A percentile compares a stretch with the other conserved stretches of the same genome.
Evolutionary conservation across 1,284 basidiomycete genomes (phyloP).

Genomic region (Moniliella sp.): DNA sequence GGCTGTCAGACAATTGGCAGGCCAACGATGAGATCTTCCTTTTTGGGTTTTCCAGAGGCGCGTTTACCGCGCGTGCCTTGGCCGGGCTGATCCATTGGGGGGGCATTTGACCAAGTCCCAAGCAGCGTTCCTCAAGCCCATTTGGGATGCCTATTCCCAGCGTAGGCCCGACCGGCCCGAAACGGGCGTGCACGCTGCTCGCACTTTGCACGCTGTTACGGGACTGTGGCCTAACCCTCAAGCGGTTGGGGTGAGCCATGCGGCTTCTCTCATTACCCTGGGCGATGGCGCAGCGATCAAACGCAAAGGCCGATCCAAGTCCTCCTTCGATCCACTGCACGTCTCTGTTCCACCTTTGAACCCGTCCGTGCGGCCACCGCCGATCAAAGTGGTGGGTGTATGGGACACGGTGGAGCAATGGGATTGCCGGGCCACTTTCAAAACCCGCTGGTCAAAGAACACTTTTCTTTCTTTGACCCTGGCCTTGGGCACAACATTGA

Average conservation of each 20-base stretch:
- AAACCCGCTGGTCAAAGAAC: conserved; percentile 8
- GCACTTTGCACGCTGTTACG: conserved; percentile 7
- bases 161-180: conserved; percentile 10
- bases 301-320: too few species aligned
- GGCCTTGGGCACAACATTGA: conserved; percentile 18
- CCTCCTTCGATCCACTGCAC: too few species aligned
- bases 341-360: too few species aligned
- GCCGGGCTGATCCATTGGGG: conserved; percentile 2
- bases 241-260: conserved; percentile 4
- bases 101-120: conserved; percentile 3
- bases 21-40: conserved; percentile 35
- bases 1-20: conserved; percentile 44
- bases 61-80: conserved; percentile 2
- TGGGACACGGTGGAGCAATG: conserved; percentile 16
- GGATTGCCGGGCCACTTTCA: conserved; percentile 12
- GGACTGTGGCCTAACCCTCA: conserved; percentile 8
- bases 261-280: conserved; percentile 3
- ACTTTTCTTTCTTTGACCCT: conserved; percentile 25
- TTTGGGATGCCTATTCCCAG: conserved; percentile 14
- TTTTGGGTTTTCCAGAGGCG: conserved; percentile 16
- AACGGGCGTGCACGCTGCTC: conserved; percentile 6
- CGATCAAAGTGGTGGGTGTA: conserved; percentile 16
- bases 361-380: conserved; percentile 6
- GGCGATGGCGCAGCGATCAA: not conserved
- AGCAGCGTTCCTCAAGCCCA: conserved; percentile 10